phyloP scores from a whole-genome alignment of 176 grass and related monocot species.

The Triticum monococcum region DNA sequence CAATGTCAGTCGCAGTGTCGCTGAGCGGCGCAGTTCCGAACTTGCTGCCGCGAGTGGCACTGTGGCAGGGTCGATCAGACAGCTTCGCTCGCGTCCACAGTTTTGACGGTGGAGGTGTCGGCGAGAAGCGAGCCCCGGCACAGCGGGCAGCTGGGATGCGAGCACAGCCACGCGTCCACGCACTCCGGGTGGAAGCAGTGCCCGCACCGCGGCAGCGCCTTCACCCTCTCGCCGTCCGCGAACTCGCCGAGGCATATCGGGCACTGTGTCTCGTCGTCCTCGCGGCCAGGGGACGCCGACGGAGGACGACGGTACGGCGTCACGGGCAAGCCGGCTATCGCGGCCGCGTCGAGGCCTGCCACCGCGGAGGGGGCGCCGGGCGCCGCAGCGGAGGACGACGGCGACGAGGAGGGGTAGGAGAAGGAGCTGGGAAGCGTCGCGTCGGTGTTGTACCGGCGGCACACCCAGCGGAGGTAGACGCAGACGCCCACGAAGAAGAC shows the following conservation, averaged over 20 bases:
- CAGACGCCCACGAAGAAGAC: slow-evolving; percentile 43
- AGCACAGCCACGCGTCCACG: slow-evolving; percentile 47
- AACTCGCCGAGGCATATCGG: slow-evolving; percentile 53
- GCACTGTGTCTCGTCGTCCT: slow-evolving; percentile 28
- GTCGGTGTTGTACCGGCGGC: slow-evolving; percentile 18
- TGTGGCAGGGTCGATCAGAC: slow-evolving; percentile 4
- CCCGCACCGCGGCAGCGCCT: slow-evolving; percentile 36
- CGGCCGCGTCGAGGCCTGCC: slow-evolving; percentile 24
- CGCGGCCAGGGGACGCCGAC: not conserved
- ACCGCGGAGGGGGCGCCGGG: not conserved
- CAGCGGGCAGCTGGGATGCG: slow-evolving; percentile 34
- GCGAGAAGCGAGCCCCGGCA: slow-evolving; percentile 35
- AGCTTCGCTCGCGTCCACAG: slow-evolving; percentile 4
- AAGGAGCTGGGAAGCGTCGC: not conserved
- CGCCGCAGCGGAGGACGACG: not conserved
- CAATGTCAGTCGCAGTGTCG: not conserved
- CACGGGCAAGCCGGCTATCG: slow-evolving; percentile 25
- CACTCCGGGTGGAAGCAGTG: slow-evolving; percentile 50
- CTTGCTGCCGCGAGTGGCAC: too few species aligned
- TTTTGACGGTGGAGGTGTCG: not conserved
- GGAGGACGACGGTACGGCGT: not conserved
- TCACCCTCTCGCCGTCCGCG: slow-evolving; percentile 35
- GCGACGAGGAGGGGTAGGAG: not conserved
- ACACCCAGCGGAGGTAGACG: slow-evolving; percentile 50
- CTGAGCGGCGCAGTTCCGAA: not conserved